Percentiles rank a stretch among this genome's conserved stretches.
phyloP scores from a whole-genome alignment of 345 rosid genomes.

The Linum usitatissimum region DNA sequence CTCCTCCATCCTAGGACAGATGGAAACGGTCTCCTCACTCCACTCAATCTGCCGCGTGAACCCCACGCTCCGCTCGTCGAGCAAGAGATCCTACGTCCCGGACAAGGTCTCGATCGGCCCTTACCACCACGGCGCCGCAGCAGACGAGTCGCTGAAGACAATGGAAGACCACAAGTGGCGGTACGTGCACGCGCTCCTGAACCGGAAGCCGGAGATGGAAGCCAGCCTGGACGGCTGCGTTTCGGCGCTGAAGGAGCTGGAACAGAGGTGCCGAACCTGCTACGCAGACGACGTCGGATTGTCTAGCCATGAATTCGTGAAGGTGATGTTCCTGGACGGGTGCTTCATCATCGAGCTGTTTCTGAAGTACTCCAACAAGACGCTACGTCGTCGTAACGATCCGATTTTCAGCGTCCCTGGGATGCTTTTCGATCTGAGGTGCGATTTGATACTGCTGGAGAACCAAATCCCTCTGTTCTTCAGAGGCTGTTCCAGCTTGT shows the following conservation, averaged over 20 bases:
- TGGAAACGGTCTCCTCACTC: constrained; percentile 27
- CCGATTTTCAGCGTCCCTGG: constrained; percentile 30
- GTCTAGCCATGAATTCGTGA: constrained; percentile 22
- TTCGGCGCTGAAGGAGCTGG: constrained; percentile 24
- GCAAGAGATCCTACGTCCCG: constrained; percentile 17
- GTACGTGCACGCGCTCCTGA: constrained; percentile 32
- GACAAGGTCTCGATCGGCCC: constrained; percentile 38
- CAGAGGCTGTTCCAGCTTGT: constrained; percentile 30
- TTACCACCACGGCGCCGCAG: not conserved
- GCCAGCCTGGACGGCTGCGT: constrained; percentile 29
- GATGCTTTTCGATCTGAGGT: constrained; percentile 32
- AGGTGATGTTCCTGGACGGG: constrained; percentile 39
- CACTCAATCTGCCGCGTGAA: constrained; percentile 24
- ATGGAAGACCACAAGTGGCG: constrained; percentile 41
- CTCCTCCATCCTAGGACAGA: constrained; percentile 19
- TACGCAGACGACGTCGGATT: constrained; percentile 8
- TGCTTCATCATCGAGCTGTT: constrained; percentile 44
- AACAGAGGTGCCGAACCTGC: constrained; percentile 29
- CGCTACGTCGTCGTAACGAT: constrained; percentile 35
- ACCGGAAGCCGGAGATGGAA: constrained; percentile 26
- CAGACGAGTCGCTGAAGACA: not conserved
- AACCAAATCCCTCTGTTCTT: constrained; percentile 47
- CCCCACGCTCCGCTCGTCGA: not conserved
- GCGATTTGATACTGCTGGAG: constrained; percentile 37
- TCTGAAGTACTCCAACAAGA: constrained; percentile 22